Evolutionary conservation across 1,284 basidiomycete genomes (phyloP).

Genomic region (Takashimella koratensis): DNA sequence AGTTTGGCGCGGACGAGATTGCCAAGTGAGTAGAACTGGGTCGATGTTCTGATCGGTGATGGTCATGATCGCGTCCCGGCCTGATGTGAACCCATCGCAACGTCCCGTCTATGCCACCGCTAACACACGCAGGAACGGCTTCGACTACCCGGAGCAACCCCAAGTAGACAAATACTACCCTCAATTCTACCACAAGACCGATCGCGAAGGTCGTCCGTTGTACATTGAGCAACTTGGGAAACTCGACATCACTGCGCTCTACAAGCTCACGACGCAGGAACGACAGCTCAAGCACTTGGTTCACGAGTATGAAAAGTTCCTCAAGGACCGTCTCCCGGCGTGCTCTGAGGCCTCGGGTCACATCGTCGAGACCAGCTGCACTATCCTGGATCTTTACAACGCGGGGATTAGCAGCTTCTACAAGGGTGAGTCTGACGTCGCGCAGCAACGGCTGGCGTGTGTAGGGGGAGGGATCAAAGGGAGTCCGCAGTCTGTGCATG

Average conservation of each 20-base stretch:
- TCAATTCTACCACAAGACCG: slow-evolving; percentile 93
- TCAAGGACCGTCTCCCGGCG: slow-evolving; percentile 74
- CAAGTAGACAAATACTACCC: slow-evolving; percentile 91
- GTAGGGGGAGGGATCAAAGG: background rate
- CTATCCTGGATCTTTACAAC: slow-evolving; percentile 86
- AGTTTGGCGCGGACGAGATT: slow-evolving; percentile 83
- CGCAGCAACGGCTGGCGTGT: background rate
- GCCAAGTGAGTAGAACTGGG: slow-evolving; percentile 58
- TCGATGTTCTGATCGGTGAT: background rate
- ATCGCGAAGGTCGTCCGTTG: slow-evolving; percentile 92
- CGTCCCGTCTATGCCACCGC: too few species aligned
- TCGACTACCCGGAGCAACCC: slow-evolving; percentile 80
- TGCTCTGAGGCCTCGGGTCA: slow-evolving; percentile 67
- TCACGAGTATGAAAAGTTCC: slow-evolving; percentile 89
- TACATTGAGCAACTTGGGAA: slow-evolving; percentile 93
- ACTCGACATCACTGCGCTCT: slow-evolving; percentile 80
- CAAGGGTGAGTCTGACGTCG: slow-evolving; percentile 51
- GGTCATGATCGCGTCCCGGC: background rate
- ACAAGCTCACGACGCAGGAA: slow-evolving; percentile 76
- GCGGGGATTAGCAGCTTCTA: slow-evolving; percentile 83
- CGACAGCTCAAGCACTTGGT: slow-evolving; percentile 87
- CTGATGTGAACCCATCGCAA: too few species aligned
- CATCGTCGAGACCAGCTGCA: slow-evolving; percentile 96
- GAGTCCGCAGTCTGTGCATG: too few species aligned
- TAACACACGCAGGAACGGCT: slow-evolving; percentile 58